Base-by-base conservation (phyloP, 805 yeast species). In the Teunomyces panamensis region DNA sequence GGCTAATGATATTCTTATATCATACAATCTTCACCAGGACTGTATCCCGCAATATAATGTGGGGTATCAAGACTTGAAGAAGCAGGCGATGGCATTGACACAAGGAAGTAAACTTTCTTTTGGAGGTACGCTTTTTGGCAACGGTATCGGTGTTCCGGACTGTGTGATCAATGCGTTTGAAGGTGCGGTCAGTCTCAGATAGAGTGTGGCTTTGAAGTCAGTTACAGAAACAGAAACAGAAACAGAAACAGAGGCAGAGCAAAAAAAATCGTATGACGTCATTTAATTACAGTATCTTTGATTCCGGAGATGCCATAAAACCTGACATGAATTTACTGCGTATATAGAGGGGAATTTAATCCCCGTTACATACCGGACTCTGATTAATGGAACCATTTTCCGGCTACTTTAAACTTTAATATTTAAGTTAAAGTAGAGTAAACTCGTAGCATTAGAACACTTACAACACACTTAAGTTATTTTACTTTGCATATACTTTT, bases 111-210 rank as follows among this genome's bases (percentile, higher is more conserved):
- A 67, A 35, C 57, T 84, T 10, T 76, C 81, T 0, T 58, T 87
- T 2, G 90, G 94, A 14, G 97, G 97, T 0, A 89, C 87, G 83
- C 81, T 87, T 54, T 67, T 63, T 52, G 87, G 89, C 7, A 80
- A 77, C 39, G 92, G 96, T 1, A 83, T 89, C 7, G 97, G 97
- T 1, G 91, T 91, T 2, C 96, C 96, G 1, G 97, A 91, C 65
- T 85, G 91, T 53, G 84, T 89, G 1, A 64, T 79, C 29, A 81
- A 83, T 57, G 79, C 85, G 3, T 74, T 86, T 46, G 77, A 74
- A 43, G 79, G 74, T 48, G 94, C 91, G 5, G 14, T n/a, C 9
- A 37, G 7, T 13, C 26, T 37, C 14, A 37, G 27, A 11, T 37
- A 37, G 11, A 16, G 6, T 20, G 24, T 20, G 28, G 39, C 39